These are phyloP conservation scores for Amanita subjunquillea DNA, from an alignment of 768 basidiomycete genomes.

Conservation along the genomic window DNA sequence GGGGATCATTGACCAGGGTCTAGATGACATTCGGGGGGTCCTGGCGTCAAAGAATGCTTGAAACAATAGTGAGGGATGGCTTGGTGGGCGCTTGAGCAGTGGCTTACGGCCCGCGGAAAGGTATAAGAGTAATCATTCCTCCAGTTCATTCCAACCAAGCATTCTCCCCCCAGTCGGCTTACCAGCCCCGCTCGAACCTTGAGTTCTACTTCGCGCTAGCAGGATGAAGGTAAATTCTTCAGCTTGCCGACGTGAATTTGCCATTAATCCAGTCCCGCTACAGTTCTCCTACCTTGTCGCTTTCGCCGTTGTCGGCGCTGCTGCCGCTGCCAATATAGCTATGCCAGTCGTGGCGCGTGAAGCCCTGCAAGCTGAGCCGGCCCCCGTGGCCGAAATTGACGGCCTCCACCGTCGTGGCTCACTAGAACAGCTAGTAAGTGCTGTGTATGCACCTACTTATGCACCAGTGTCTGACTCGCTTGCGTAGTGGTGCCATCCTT, in stretches of 20 bases:
- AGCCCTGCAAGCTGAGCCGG: conserved; percentile 9
- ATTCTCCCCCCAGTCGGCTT: no score
- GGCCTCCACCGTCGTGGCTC: not conserved
- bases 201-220: not conserved
- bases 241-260: no score
- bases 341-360: conserved; percentile 6
- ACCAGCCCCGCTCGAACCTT: not conserved
- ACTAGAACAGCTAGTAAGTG: not conserved
- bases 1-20: no score
- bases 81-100: no score
- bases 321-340: conserved; percentile 5
- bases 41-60: no score
- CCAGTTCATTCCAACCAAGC: no score
- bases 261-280: not conserved
- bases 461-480: not conserved
- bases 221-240: not conserved
- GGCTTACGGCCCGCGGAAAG: no score
- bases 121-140: no score
- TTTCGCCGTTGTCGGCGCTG: conserved; percentile 8
- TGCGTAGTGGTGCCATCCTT: not conserved
- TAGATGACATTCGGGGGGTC: no score
- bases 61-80: no score
- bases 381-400: not conserved
- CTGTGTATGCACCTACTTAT: not conserved
- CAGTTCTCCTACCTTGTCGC: conserved; percentile 8